Evolutionary conservation across 108 stramenopile species (phyloP).

Genomic region (Tribonema minus): DNA sequence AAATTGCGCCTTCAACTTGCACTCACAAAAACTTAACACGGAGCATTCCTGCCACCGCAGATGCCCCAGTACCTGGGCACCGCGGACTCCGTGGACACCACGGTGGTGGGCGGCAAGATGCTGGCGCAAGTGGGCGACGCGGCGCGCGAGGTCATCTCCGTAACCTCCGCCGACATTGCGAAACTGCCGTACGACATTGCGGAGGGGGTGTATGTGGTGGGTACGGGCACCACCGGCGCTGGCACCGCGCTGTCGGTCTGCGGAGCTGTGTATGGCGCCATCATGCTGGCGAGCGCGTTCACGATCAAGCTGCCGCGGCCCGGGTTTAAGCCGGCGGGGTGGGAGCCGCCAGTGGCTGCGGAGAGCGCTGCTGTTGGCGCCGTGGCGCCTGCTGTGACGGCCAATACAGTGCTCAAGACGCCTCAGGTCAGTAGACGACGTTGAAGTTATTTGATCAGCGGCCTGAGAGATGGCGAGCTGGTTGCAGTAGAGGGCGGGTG

Average conservation of each 20-base stretch:
- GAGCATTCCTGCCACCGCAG: too few species aligned
- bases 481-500: too few species aligned
- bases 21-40: too few species aligned
- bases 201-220: conserved; percentile 52
- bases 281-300: conserved; percentile 46
- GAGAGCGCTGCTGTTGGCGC: background rate
- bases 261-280: conserved; percentile 36
- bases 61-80: conserved; percentile 52
- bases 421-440: background rate
- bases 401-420: background rate
- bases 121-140: conserved; percentile 25
- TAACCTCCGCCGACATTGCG: conserved; percentile 34
- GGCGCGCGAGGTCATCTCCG: conserved; percentile 42
- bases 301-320: conserved; percentile 47
- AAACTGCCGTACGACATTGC: conserved; percentile 46
- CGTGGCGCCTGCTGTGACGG: background rate
- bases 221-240: conserved; percentile 47
- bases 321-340: conserved; percentile 40
- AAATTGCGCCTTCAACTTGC: too few species aligned
- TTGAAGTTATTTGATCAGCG: too few species aligned
- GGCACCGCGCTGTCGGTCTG: conserved; percentile 44
- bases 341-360: background rate
- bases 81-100: conserved; percentile 16
- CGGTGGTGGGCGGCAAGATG: conserved; percentile 45
- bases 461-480: too few species aligned